Base-by-base conservation (phyloP, 2,329 filamentous ascomycete species). In the Fusarium tuaranense region DNA sequence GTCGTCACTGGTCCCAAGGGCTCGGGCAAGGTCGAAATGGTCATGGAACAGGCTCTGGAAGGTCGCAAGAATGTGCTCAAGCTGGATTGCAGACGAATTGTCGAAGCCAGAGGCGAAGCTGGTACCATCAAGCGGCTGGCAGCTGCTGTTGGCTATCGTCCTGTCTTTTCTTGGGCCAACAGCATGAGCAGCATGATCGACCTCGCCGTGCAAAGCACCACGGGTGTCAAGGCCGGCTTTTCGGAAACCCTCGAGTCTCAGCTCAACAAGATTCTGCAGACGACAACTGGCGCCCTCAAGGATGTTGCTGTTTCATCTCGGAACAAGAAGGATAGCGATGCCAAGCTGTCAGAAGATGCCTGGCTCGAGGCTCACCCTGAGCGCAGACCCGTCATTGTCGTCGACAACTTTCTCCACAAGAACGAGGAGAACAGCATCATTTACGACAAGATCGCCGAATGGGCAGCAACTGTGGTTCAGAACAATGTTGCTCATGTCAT, bases 161-260 rank as follows among this genome's bases (percentile, higher is more conserved):
- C 97, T 0, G 91, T 99, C 0, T 99, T 99, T 82, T 97, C 94
- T 0, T 98, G 95, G 94, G 93, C 97, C 84, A 98, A 98, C 83
- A 98, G 92, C 79, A 91, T 98, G 75, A 97, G 94, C 83, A 97
- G 95, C 81, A 90, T 98, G 84, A 88, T 98, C 73, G 97, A 98
- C 78, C 89, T 98, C 41, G 97, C 96, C 25, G 94, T 97, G 1
- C 96, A 98, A 81, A 94, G 95, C 77, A 97, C 97, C 14, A 97
- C 96, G 22, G 96, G 96, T 14, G 94, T 97, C 68, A 98, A 98
- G 84, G 94, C 95, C 7, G 95, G 95, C 9, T 98, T 98, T 80
- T 97, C 94, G 0, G 96, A 98, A 81, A 98, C 95, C 0, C 86
- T 98, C 32, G 96, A 98, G 80, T 92, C 93, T 0, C 95, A 98